A percentile compares a stretch with the other conserved stretches of the same genome.
Conservation (phyloP, 306 rosid species). For the Adenanthera pavonina region DNA sequence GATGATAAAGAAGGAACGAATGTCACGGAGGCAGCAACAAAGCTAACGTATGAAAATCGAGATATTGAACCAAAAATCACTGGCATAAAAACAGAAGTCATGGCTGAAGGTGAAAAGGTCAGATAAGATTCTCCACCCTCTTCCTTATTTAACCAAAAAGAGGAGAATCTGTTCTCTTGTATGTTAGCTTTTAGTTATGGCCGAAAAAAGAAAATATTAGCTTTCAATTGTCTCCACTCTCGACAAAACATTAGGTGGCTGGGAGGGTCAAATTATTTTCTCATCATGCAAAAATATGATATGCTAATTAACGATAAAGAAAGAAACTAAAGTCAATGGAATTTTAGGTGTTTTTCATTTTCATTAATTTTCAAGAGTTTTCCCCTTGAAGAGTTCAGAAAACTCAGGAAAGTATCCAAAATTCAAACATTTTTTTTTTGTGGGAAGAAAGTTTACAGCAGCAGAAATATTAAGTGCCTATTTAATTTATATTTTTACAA, state of each 20-base stretch:
- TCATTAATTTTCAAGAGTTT: neutral
- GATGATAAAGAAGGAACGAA: conserved; percentile 14
- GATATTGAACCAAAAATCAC: neutral
- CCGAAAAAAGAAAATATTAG: neutral
- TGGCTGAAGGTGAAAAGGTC: conserved; percentile 4
- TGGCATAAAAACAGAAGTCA: neutral
- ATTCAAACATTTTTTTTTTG: neutral
- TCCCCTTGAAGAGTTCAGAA: neutral
- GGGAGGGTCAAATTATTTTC: neutral
- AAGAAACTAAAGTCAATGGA: neutral
- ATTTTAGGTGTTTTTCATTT: neutral
- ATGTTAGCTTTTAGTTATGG: neutral
- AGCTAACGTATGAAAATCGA: neutral
- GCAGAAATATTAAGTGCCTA: no score
- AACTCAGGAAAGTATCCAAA: neutral
- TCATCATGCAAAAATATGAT: neutral
- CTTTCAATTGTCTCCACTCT: neutral
- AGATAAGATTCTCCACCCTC: neutral
- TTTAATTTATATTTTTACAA: no score
- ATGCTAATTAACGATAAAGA: neutral
- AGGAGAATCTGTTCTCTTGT: neutral
- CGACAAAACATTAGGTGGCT: neutral
- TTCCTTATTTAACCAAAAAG: neutral
- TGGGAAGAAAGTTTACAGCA: no score
- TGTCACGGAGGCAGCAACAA: neutral